These are phyloP conservation scores for Talaromyces adpressus DNA, from an alignment of 495 filamentous ascomycete genomes.

Conservation along the genomic window DNA sequence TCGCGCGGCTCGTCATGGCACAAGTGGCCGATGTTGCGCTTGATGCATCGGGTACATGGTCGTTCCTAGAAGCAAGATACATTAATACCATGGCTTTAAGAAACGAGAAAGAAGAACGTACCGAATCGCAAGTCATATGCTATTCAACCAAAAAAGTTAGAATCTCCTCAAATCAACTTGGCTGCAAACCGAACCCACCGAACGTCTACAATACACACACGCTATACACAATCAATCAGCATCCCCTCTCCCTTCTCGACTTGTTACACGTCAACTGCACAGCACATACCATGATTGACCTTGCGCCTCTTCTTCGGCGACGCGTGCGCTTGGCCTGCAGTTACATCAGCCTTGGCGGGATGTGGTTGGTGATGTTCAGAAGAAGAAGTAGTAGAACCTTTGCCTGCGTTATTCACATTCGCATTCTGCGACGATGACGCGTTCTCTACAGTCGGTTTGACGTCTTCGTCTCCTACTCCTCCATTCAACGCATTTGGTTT, in stretches of 20 bases:
- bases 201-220: slow-evolving; percentile 98
- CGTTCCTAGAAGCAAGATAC: slow-evolving; percentile 56
- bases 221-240: slow-evolving; percentile 49
- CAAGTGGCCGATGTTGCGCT: slow-evolving; percentile 96
- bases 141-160: slow-evolving; percentile 29
- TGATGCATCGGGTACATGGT: slow-evolving; percentile 95
- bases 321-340: slow-evolving; percentile 32
- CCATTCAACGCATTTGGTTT: not conserved
- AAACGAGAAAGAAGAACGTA: slow-evolving; percentile 50
- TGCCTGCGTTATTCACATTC: slow-evolving; percentile 7
- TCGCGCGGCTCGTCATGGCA: slow-evolving; percentile 97
- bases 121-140: slow-evolving; percentile 99
- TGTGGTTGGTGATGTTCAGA: slow-evolving; percentile 20
- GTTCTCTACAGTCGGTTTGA: not conserved
- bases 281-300: slow-evolving; percentile 91
- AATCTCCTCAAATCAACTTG: not conserved
- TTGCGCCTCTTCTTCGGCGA: slow-evolving; percentile 95
- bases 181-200: slow-evolving; percentile 56
- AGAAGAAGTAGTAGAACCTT: slow-evolving; percentile 13
- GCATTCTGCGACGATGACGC: not conserved
- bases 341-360: slow-evolving; percentile 30
- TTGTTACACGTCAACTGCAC: slow-evolving; percentile 6
- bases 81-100: slow-evolving; percentile 17
- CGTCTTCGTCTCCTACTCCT: not conserved
- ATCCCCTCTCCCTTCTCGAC: slow-evolving; percentile 1